Conservation (phyloP, 306 rosid genomes). For the Psophocarpus tetragonolobus region DNA sequence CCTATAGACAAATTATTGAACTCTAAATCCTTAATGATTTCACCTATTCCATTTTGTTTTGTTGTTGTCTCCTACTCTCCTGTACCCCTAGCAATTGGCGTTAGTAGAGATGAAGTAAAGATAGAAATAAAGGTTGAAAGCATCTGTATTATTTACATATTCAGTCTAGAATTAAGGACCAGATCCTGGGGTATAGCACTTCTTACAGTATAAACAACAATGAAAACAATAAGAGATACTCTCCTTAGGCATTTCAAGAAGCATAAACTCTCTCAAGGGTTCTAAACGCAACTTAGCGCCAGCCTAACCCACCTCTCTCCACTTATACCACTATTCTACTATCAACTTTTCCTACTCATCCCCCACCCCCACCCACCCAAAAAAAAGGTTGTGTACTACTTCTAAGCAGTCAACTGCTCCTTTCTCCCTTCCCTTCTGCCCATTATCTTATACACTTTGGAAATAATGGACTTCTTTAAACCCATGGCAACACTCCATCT, state of each 20-base stretch:
- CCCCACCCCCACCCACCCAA: background rate
- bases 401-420: background rate
- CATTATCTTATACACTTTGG: background rate
- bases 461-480: background rate
- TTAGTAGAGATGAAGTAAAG: background rate
- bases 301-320: background rate
- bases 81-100: background rate
- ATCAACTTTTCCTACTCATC: background rate
- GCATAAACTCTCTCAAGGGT: background rate
- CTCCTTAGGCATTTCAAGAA: background rate
- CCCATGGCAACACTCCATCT: background rate
- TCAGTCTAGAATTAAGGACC: background rate
- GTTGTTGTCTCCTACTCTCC: too few species aligned
- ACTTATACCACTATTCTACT: background rate
- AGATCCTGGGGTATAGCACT: background rate
- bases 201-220: background rate
- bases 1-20: background rate
- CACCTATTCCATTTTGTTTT: background rate
- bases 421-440: background rate
- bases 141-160: background rate
- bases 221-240: background rate
- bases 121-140: background rate
- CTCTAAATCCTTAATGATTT: background rate
- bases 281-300: background rate
- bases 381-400: too few species aligned